A percentile compares a stretch with the other conserved stretches of the same genome.
phyloP scores from a whole-genome alignment of 2,329 filamentous ascomycete species.

The Metarhizium anisopliae region DNA sequence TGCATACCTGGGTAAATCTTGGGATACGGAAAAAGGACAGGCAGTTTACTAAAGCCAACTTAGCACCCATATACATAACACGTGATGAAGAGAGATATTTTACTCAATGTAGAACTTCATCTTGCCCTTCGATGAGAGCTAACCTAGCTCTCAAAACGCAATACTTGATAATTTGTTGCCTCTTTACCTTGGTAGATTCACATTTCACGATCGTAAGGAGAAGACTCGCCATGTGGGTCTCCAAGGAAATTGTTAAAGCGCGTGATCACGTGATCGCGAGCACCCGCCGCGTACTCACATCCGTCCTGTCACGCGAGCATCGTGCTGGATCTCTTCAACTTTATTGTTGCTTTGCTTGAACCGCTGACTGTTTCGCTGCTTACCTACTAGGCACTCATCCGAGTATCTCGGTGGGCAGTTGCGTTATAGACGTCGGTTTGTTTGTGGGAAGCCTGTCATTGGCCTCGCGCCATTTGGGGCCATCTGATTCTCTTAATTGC shows the following conservation, averaged over 20 bases:
- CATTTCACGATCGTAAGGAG: neutral
- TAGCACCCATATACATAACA: slow-evolving; percentile 5
- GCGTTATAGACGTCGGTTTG: too few relatives aligned
- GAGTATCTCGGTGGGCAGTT: too few relatives aligned
- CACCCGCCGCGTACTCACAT: too few relatives aligned
- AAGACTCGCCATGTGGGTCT: neutral
- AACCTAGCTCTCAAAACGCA: neutral
- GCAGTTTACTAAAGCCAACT: slow-evolving; percentile 38
- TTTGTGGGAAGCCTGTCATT: too few relatives aligned
- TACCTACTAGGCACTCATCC: too few relatives aligned
- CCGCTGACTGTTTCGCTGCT: too few relatives aligned
- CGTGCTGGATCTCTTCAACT: too few relatives aligned
- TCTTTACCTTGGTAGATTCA: neutral
- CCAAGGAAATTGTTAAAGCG: slow-evolving; percentile 11
- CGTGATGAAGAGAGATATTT: slow-evolving; percentile 3
- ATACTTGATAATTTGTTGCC: neutral
- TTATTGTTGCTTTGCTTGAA: too few relatives aligned
- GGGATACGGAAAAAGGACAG: slow-evolving; percentile 49
- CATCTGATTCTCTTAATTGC: too few relatives aligned
- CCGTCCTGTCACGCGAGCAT: too few relatives aligned
- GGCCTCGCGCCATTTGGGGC: too few relatives aligned
- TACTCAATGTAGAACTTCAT: slow-evolving; percentile 48
- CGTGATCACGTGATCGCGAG: slow-evolving; percentile 21
- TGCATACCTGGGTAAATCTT: slow-evolving; percentile 47
- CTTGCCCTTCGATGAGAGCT: slow-evolving; percentile 10